Evolutionary conservation across 306 rosid genomes (phyloP), one percentile per base, ranked within the genome.

Genomic region (Phaseolus lunatus): DNA sequence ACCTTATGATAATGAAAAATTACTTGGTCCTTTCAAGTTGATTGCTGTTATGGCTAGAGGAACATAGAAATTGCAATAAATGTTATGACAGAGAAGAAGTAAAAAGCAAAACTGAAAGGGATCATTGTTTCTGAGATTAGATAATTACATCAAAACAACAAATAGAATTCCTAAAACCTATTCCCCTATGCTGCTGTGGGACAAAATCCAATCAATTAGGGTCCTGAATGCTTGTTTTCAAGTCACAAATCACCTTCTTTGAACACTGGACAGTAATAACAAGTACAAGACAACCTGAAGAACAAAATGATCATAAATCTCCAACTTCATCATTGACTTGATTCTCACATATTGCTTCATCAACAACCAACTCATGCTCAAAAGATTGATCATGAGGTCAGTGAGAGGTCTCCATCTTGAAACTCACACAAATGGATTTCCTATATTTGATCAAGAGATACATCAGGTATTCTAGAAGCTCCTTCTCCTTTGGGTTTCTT

Each of bases 371-470:
- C 5, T 81, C 26, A 12, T 54, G 75, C 33, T 71, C 64, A 47
- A 72, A 27, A 27, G 79, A 49, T 50, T 73, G 80, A 53, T 22
- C 52, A 35, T 41, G 73, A 24, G 69, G 12, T 63, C 63, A 15
- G 9, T 53, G 62, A 41, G 33, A 58, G 44, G 47, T 39, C 49
- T 19, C 44, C 82, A 72, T 35, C 53, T 56, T 78, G 77, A 72
- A 56, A 12, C 57, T 57, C 73, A 35, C 73, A 35, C 58, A 52
- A 62, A 86, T 65, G 31, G 35, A 22, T 35, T 79, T 57, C 49
- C 80, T 72, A 70, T 90, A 75, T 58, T 85, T 88, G 54, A 75
- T 82, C 85, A 87, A 83, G 67, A 88, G 83, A 80, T 82, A 69
- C 2, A 74, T 23, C 18, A 90, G 73, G 70, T 83, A 88, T 57